Conservation (phyloP, 1,284 basidiomycete genomes). For the Sporisorium reilianum region DNA sequence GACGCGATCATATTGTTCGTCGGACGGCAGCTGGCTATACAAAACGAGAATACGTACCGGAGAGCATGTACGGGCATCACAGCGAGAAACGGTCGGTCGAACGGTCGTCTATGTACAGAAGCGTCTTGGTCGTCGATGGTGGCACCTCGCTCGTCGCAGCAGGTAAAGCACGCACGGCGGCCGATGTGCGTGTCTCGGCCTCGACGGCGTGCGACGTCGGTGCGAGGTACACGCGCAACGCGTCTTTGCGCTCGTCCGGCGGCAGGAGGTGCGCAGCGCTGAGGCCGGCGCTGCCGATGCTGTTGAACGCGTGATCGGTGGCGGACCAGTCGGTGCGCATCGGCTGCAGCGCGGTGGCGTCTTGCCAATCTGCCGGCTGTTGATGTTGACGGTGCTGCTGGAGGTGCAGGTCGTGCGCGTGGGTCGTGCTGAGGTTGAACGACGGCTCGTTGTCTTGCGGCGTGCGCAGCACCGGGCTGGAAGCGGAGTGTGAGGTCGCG, state of each 20-base stretch:
- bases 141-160: background rate
- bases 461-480: constrained; percentile 15
- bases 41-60: background rate
- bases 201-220: background rate
- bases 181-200: background rate
- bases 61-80: background rate
- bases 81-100: background rate
- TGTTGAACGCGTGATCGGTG: constrained; percentile 4
- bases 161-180: background rate
- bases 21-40: background rate
- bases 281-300: background rate
- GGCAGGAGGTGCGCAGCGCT: background rate
- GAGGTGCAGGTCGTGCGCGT: background rate
- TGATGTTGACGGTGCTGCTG: background rate
- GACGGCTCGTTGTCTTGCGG: constrained; percentile 1
- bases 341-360: background rate
- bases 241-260: background rate
- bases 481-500: constrained; percentile 7
- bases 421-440: too few species aligned
- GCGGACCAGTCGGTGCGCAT: background rate
- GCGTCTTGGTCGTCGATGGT: background rate
- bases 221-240: background rate
- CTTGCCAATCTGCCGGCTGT: background rate
- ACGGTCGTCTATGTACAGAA: constrained; percentile 7
- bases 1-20: background rate